Evolutionary conservation across 345 rosid species (phyloP), one percentile per base, ranked within the genome.

Genomic region (Arabidopsis arenosa): DNA sequence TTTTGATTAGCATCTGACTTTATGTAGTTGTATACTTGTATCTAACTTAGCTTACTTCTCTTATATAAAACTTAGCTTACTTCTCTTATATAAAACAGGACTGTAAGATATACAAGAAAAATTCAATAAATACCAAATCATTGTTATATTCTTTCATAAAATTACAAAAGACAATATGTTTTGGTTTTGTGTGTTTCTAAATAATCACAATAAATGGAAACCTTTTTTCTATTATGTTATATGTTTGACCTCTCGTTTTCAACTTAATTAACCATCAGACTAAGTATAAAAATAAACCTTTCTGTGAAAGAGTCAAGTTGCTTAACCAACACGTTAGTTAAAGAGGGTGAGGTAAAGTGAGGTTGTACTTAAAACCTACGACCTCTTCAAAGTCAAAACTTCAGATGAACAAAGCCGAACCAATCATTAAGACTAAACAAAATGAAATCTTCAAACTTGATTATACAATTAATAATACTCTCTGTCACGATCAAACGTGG

Each of bases 321-420:
- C 41, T 76, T 52, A 63, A 62, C 70, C 64, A 76, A 53, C 33
- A n/a, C 15, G 17, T 35, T 74, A 65, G 35, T 39, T 26, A 18
- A 65, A 53, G 33, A 64, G 40, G 26, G 49, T 23, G 48, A 35
- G 43, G 7, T 9, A 14, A 32, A 14, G 5, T 72, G 32, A 51
- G 28, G 5, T 53, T 41, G 5, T 35, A 47, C 68, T 51, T 12
- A 62, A 59, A 61, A 41, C n/a, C 5, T 61, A 52, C 8, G 75
- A 68, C 75, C 11, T 23, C 58, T 62, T 76, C 75, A 44, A 76
- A 76, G 70, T 76, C 80, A 69, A 52, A 52, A 23, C 63, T 48
- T 68, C 70, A 69, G 80, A 45, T 76, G 69, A 76, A 76, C 80
- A 63, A 76, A 68, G 69, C 70, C 51, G 26, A 51, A 59, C 75